Conservation (phyloP, 257 asterid genomes). For the Capsicum chinense region DNA sequence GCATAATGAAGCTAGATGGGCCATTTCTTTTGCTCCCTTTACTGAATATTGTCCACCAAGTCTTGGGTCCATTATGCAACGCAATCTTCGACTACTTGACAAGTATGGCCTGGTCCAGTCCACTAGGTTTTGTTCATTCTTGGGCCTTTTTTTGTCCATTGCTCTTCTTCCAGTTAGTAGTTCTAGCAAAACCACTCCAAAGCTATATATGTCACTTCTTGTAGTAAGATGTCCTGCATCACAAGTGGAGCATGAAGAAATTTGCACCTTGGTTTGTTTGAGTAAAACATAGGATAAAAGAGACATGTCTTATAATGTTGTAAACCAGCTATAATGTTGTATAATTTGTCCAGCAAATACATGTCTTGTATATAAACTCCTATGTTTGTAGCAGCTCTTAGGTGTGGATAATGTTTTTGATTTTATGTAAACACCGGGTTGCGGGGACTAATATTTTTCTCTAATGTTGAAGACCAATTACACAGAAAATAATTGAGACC, state of each 20-base stretch:
- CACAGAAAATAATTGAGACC: neutral
- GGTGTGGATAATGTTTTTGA: neutral
- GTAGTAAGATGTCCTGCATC: slow-evolving; percentile 86
- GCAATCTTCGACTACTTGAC: slow-evolving; percentile 61
- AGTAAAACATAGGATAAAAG: too few relatives aligned
- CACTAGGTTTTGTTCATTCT: slow-evolving; percentile 70
- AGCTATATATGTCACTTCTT: slow-evolving; percentile 86
- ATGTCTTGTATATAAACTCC: neutral
- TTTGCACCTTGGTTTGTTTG: neutral
- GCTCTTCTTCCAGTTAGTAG: slow-evolving; percentile 85
- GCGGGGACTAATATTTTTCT: neutral
- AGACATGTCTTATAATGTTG: too few relatives aligned
- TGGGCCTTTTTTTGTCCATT: slow-evolving; percentile 71
- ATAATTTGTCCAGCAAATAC: neutral
- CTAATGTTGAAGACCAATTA: neutral
- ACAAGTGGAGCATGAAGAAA: neutral
- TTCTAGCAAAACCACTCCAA: slow-evolving; percentile 86
- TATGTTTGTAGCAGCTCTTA: neutral
- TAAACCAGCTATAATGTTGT: too few relatives aligned
- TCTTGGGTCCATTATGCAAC: slow-evolving; percentile 70
- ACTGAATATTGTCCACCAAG: slow-evolving; percentile 82
- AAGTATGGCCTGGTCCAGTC: slow-evolving; percentile 83
- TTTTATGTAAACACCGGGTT: neutral
- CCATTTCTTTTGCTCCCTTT: slow-evolving; percentile 81
- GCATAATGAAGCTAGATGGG: slow-evolving; percentile 67